Conservation (phyloP, 257 asterid genomes). For the Solanum neorickii region DNA sequence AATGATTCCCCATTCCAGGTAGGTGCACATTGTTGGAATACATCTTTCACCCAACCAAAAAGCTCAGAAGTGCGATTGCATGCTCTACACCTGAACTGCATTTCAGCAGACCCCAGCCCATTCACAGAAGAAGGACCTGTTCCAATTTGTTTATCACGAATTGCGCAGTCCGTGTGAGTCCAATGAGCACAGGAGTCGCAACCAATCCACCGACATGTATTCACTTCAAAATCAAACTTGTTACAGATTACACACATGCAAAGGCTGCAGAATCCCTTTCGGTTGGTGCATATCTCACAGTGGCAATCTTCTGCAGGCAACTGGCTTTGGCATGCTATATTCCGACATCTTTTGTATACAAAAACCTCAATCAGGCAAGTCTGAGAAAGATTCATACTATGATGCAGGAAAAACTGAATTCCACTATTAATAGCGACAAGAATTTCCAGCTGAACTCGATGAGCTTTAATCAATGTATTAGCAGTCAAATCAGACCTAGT, state of each 20-base stretch:
- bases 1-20: constrained; percentile 86
- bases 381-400: constrained; percentile 82
- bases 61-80: constrained; percentile 83
- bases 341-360: constrained; percentile 73
- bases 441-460: constrained; percentile 79
- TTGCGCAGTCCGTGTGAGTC: constrained; percentile 98
- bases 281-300: constrained; percentile 67
- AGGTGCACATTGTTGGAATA: constrained; percentile 90
- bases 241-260: constrained; percentile 95
- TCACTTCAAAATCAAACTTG: constrained; percentile 86
- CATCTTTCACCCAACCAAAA: constrained; percentile 93
- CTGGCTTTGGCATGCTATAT: constrained; percentile 73
- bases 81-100: constrained; percentile 82
- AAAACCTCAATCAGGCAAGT: constrained; percentile 77
- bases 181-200: constrained; percentile 92
- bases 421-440: constrained; percentile 76
- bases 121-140: constrained; percentile 58
- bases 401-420: constrained; percentile 88
- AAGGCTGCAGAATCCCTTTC: constrained; percentile 87
- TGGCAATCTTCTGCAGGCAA: constrained; percentile 76
- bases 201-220: constrained; percentile 93
- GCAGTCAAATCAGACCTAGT: constrained; percentile 78
- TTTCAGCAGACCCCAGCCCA: constrained; percentile 57
- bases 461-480: constrained; percentile 45
- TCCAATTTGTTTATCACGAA: constrained; percentile 66